A percentile compares a stretch with the other conserved stretches of the same genome.
These are phyloP conservation scores for Plantago coronopus DNA, from an alignment of 305 asterid species.

Conservation along the genomic window DNA sequence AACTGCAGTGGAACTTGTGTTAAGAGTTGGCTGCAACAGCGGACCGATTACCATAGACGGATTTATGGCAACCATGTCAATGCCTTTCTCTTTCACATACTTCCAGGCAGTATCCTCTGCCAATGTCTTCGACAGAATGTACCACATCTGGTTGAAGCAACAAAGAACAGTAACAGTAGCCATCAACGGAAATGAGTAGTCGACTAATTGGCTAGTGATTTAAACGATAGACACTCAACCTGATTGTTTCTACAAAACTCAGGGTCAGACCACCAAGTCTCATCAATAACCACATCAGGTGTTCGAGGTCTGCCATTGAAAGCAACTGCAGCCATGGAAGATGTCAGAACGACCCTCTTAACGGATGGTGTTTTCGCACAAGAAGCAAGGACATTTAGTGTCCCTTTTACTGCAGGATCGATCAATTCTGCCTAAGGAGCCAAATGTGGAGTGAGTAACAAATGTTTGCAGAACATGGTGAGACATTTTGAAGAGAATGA, in stretches of 20 bases:
- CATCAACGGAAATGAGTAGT: background rate
- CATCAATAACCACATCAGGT: conserved; percentile 51
- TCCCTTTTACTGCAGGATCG: conserved; percentile 60
- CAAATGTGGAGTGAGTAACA: background rate
- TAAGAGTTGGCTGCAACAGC: conserved; percentile 38
- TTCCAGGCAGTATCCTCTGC: conserved; percentile 50
- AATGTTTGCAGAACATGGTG: background rate
- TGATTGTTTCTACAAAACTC: conserved; percentile 40
- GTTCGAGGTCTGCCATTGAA: conserved; percentile 42
- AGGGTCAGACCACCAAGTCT: conserved; percentile 51
- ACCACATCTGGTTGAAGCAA: conserved; percentile 32
- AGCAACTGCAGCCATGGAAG: conserved; percentile 49
- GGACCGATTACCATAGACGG: conserved; percentile 43
- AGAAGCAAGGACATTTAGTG: conserved; percentile 56
- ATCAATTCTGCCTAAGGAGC: conserved; percentile 43
- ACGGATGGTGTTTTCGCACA: conserved; percentile 44
- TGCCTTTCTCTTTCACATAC: conserved; percentile 32
- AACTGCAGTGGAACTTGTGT: conserved; percentile 33
- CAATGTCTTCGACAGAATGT: conserved; percentile 35
- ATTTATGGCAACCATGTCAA: conserved; percentile 39
- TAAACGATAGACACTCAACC: conserved; percentile 19
- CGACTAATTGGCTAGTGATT: background rate
- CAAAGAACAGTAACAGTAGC: background rate
- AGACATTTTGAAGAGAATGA: background rate
- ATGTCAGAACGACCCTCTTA: conserved; percentile 49